These are phyloP conservation scores for Blastocystis sp. DNA, from an alignment of 352 stramenopile genomes.

Conservation along the genomic window DNA sequence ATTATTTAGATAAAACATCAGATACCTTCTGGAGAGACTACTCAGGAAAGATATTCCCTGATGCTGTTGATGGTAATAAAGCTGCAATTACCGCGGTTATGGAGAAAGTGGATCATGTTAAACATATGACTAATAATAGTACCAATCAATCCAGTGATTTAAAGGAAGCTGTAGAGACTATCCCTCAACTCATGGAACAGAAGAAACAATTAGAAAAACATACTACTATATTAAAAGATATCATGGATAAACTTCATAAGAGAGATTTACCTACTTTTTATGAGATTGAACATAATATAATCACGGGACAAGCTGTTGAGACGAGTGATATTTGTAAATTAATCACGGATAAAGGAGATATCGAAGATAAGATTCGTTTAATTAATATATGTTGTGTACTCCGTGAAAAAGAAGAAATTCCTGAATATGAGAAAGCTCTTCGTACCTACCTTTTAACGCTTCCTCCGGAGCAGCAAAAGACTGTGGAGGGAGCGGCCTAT, in stretches of 20 bases:
- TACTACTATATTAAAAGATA: constrained; percentile 61
- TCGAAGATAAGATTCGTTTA: constrained; percentile 62
- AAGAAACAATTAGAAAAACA: constrained; percentile 67
- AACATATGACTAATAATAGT: constrained; percentile 40
- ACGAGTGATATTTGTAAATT: constrained; percentile 44
- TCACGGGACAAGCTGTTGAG: constrained; percentile 43
- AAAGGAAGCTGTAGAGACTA: constrained; percentile 55
- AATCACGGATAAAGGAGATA: constrained; percentile 54
- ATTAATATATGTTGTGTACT: constrained; percentile 41
- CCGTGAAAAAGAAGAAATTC: background rate
- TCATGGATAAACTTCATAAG: constrained; percentile 61
- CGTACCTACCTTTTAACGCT: constrained; percentile 6
- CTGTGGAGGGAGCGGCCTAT: no score
- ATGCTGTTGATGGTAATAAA: constrained; percentile 63
- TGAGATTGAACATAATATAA: constrained; percentile 46
- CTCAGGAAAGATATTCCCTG: constrained; percentile 55
- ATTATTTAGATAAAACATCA: constrained; percentile 31
- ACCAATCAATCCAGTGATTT: constrained; percentile 39
- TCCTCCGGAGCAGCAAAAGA: background rate
- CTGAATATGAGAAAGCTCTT: background rate
- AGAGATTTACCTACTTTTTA: constrained; percentile 54
- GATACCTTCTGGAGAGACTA: constrained; percentile 35
- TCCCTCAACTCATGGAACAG: constrained; percentile 57
- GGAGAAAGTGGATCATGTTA: constrained; percentile 47
- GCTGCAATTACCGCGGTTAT: constrained; percentile 56